Percentiles rank a stretch among this genome's conserved stretches.
phyloP scores from a whole-genome alignment of 768 basidiomycete species.

The Asterophora parasitica region DNA sequence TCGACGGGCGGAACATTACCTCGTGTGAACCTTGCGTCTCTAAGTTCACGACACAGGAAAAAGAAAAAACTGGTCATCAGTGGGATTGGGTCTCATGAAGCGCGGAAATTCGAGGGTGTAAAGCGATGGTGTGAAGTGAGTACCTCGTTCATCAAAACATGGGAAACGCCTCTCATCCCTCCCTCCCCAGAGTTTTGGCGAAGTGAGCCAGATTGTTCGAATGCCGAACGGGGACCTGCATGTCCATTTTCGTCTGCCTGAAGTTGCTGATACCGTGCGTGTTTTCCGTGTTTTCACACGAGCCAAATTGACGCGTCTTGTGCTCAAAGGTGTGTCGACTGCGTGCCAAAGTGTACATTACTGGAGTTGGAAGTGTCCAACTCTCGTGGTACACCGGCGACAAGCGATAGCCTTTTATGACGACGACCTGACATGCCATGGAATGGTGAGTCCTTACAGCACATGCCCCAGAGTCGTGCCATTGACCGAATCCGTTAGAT shows the following conservation, averaged over 20 bases:
- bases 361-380: constrained; percentile 73
- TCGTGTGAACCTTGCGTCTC: constrained; percentile 32
- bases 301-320: constrained; percentile 1
- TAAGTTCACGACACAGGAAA: constrained; percentile 39
- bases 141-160: constrained; percentile 1
- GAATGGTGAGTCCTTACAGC: constrained; percentile 1
- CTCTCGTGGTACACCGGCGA: constrained; percentile 69
- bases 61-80: constrained; percentile 67
- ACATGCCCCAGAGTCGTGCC: background rate
- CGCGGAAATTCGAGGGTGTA: constrained; percentile 59
- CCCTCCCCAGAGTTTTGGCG: constrained; percentile 60
- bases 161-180: background rate
- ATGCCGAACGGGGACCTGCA: constrained; percentile 79
- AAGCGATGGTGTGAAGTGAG: constrained; percentile 75
- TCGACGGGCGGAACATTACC: constrained; percentile 26
- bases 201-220: constrained; percentile 65
- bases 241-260: constrained; percentile 66
- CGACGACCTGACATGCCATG: background rate
- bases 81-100: constrained; percentile 59
- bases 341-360: constrained; percentile 68
- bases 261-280: constrained; percentile 77
- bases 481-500: background rate
- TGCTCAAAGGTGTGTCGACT: constrained; percentile 64
- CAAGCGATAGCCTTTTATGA: constrained; percentile 27
- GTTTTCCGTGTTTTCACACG: background rate